Conservation (phyloP, 2,329 filamentous ascomycete species). For the Arthrobotrys musiformis region DNA sequence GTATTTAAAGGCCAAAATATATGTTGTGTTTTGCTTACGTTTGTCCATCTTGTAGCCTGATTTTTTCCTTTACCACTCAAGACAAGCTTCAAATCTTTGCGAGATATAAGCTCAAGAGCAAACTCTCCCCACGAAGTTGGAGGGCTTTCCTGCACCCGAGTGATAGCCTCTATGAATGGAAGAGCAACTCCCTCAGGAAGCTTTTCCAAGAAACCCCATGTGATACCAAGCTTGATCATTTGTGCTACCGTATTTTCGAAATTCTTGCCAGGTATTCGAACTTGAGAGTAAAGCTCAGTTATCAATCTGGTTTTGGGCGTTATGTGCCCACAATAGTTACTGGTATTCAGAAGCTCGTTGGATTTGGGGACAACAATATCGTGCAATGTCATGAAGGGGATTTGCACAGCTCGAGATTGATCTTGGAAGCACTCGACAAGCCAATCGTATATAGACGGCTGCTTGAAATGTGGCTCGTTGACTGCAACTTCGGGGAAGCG, state of each 20-base stretch:
- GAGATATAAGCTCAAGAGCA: slow-evolving; percentile 78
- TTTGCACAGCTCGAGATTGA: slow-evolving; percentile 58
- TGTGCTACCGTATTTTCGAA: slow-evolving; percentile 76
- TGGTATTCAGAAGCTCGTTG: slow-evolving; percentile 63
- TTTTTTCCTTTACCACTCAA: slow-evolving; percentile 66
- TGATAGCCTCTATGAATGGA: slow-evolving; percentile 83
- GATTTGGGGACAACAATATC: slow-evolving; percentile 64
- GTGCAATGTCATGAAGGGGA: slow-evolving; percentile 67
- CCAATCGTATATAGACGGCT: slow-evolving; percentile 72
- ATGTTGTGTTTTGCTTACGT: slow-evolving; percentile 55
- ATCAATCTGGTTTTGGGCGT: slow-evolving; percentile 78
- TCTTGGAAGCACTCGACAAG: slow-evolving; percentile 64
- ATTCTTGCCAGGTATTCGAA: slow-evolving; percentile 66
- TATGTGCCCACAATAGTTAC: slow-evolving; percentile 61
- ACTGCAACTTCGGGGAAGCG: slow-evolving; percentile 64
- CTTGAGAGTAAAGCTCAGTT: slow-evolving; percentile 72
- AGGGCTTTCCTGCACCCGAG: slow-evolving; percentile 83
- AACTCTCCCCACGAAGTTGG: slow-evolving; percentile 78
- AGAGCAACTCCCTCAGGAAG: slow-evolving; percentile 85
- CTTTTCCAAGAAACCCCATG: slow-evolving; percentile 76
- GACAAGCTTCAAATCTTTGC: slow-evolving; percentile 80
- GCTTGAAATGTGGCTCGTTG: slow-evolving; percentile 67
- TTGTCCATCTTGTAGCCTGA: slow-evolving; percentile 61
- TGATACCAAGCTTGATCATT: slow-evolving; percentile 77
- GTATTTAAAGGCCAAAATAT: not conserved